These are phyloP conservation scores for Myochromella boudieri DNA, from an alignment of 768 basidiomycete species.

Conservation along the genomic window DNA sequence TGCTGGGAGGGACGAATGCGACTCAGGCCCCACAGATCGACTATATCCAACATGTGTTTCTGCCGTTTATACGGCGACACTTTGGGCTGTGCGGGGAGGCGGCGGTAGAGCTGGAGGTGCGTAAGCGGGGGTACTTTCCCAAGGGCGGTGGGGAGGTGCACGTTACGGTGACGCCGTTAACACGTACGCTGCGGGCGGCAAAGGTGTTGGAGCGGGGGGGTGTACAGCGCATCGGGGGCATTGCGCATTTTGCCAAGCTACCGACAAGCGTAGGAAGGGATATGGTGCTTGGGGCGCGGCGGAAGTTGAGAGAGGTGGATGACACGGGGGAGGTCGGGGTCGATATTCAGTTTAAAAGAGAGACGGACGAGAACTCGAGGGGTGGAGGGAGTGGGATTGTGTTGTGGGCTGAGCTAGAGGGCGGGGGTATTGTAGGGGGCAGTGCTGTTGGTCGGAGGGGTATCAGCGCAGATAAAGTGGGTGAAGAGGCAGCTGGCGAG, in stretches of 20 bases:
- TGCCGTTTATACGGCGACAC: conserved; percentile 66
- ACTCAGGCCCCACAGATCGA: conserved; percentile 73
- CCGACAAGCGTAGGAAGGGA: conserved; percentile 51
- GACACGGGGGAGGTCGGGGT: conserved; percentile 29
- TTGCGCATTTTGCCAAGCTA: conserved; percentile 68
- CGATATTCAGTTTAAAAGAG: conserved; percentile 38
- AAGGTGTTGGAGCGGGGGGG: conserved; percentile 56
- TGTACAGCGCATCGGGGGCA: conserved; percentile 51
- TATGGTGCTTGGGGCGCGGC: conserved; percentile 56
- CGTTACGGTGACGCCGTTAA: conserved; percentile 42
- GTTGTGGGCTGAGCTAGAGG: conserved; percentile 71
- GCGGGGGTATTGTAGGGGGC: conserved; percentile 67
- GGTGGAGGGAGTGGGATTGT: conserved; percentile 74
- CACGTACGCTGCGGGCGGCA: conserved; percentile 33
- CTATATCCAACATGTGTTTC: conserved; percentile 61
- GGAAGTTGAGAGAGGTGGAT: conserved; percentile 35
- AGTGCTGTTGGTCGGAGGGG: conserved; percentile 62
- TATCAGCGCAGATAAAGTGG: conserved; percentile 44
- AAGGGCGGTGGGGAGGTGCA: conserved; percentile 68
- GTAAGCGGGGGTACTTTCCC: conserved; percentile 69
- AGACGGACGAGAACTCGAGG: conserved; percentile 41
- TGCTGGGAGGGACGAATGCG: conserved; percentile 76
- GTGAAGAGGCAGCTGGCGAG: conserved; percentile 60
- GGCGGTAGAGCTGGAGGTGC: conserved; percentile 44
- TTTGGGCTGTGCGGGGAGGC: conserved; percentile 45